Base-by-base conservation (phyloP, 495 filamentous ascomycete genomes). In the Hapsidospora chrysogenum region DNA sequence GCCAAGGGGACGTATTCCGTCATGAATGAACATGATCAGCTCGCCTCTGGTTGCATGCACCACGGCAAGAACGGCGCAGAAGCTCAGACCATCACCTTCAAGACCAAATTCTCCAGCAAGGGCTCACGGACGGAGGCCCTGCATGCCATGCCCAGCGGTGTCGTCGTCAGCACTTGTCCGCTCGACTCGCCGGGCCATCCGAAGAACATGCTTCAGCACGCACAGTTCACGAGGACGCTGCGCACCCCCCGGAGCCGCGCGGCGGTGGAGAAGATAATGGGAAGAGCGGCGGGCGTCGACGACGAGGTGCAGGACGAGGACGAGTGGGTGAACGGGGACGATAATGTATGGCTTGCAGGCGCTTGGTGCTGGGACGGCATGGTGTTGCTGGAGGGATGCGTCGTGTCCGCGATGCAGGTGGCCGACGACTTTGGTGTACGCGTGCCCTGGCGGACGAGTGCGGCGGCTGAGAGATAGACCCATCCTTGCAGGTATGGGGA, bases 301-400 rank as follows among this genome's bases (percentile, higher is more conserved):
- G 33, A 15, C 2, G 31, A n/a, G n/a, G n/a, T n/a, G n/a, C n/a
- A n/a, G n/a, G n/a, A n/a, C n/a, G n/a, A 21, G 20, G 26, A 36
- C 1, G 9, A 15, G 10, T 47, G 41, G 40, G 39, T 35, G 15
- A 72, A 70, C 41, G 69, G 69, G 0, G 57, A 66, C 23, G 54
- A 48, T 1, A 52, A 56, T 10, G 60, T 74, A 6, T 73, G 54
- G 49, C 39, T 74, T 19, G 61, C 57, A 6, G 71, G 71, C 13
- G 60, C 63, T 0, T 76, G 70, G 71, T 73, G 70, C 39, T 74
- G 71, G 70, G 71, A 76, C 54, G 71, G 71, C 0, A 72, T 74
- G 70, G 71, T 74, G 8, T 32, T 76, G 37, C 45, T 74, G 9
- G 68, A 74, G 41, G 71, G 71, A 7, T 76, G 71, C 37, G 47